These are phyloP conservation scores for Fusarium incarnatum DNA, from an alignment of 2,329 filamentous ascomycete genomes.

Conservation along the genomic window DNA sequence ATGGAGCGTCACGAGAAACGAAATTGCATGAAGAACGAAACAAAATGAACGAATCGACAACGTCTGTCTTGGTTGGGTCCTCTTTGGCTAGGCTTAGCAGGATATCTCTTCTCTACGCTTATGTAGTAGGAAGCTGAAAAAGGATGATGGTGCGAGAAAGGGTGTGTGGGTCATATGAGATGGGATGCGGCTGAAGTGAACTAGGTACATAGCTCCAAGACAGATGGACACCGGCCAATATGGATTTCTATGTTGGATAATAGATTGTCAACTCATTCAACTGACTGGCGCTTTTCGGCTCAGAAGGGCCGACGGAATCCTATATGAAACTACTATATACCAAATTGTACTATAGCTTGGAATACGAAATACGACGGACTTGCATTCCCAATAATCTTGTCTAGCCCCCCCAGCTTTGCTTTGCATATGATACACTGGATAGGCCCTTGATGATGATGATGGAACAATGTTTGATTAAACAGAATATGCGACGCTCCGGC, in stretches of 20 bases:
- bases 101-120: background rate
- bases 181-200: constrained; percentile 13
- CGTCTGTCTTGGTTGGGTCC: background rate
- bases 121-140: background rate
- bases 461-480: background rate
- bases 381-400: background rate
- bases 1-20: background rate
- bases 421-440: background rate
- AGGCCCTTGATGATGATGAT: background rate
- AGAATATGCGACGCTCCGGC: background rate
- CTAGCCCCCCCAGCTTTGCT: background rate
- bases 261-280: background rate
- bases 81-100: background rate
- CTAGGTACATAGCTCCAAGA: background rate
- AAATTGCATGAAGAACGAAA: background rate
- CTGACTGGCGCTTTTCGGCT: background rate
- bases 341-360: background rate
- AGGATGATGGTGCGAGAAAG: constrained; percentile 25
- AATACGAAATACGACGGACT: constrained; percentile 10
- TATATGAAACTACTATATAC: background rate
- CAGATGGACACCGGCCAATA: background rate
- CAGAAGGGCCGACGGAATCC: constrained; percentile 1
- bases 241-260: background rate
- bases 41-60: background rate
- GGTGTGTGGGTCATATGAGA: constrained; percentile 16